A percentile compares a stretch with the other conserved stretches of the same genome.
Evolutionary conservation across 306 rosid genomes (phyloP).

Genomic region (Cotoneaster glaucophyllus): DNA sequence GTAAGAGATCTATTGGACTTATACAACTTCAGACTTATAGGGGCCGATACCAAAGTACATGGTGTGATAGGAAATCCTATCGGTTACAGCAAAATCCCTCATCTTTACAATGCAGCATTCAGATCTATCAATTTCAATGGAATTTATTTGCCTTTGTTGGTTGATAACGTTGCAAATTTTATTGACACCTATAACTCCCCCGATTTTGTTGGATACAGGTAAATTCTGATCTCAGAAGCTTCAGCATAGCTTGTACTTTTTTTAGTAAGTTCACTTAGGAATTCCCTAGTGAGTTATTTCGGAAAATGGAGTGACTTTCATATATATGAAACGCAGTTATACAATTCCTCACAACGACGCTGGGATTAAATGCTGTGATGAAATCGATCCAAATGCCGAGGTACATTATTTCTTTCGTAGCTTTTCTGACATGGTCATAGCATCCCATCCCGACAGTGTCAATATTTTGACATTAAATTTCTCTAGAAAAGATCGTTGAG

Average conservation of each 20-base stretch:
- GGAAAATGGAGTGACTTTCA: neutral
- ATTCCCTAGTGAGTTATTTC: neutral
- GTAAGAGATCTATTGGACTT: conserved; percentile 47
- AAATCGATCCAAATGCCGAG: conserved; percentile 53
- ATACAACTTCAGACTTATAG: conserved; percentile 59
- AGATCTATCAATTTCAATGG: conserved; percentile 51
- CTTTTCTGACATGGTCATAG: no score
- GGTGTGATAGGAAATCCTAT: conserved; percentile 72
- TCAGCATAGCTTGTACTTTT: neutral
- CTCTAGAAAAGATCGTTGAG: neutral
- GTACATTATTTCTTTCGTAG: conserved; percentile 16
- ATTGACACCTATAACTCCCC: conserved; percentile 48
- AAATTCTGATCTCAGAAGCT: conserved; percentile 10
- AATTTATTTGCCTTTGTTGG: conserved; percentile 58
- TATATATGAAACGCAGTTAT: conserved; percentile 25
- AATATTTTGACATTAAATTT: neutral
- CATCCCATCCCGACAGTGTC: neutral
- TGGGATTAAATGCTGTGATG: conserved; percentile 52
- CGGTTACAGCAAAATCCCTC: conserved; percentile 57
- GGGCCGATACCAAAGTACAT: conserved; percentile 52
- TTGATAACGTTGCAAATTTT: conserved; percentile 45
- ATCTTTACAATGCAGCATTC: conserved; percentile 59
- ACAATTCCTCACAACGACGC: conserved; percentile 63
- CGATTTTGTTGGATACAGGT: conserved; percentile 71
- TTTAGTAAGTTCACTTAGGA: no score